A percentile compares a stretch with the other conserved stretches of the same genome.
phyloP scores from a whole-genome alignment of 2,329 filamentous ascomycete species.

The Beauveria pseudobassiana region DNA sequence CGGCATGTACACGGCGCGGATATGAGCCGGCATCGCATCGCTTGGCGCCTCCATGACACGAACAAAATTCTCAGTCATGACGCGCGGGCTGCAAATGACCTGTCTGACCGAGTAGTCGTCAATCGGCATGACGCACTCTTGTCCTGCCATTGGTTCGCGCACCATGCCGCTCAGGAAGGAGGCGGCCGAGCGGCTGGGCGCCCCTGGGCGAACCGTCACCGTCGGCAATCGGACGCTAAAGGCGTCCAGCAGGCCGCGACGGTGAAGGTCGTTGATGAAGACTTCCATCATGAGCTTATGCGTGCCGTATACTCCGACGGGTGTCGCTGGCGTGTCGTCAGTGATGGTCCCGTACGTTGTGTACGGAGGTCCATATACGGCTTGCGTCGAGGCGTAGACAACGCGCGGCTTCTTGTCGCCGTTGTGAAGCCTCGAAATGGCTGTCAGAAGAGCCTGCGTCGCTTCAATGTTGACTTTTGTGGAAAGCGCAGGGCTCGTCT shows the following conservation, averaged over 20 bases:
- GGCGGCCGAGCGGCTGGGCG: slow-evolving; percentile 52
- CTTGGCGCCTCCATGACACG: no score
- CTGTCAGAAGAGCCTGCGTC: slow-evolving; percentile 44
- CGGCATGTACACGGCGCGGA: neutral
- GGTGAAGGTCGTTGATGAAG: slow-evolving; percentile 27
- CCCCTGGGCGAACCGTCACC: slow-evolving; percentile 52
- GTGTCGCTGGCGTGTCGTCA: slow-evolving; percentile 39
- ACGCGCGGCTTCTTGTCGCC: slow-evolving; percentile 35
- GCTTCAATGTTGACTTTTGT: slow-evolving; percentile 47
- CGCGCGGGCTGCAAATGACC: neutral
- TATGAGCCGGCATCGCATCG: neutral
- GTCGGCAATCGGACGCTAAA: slow-evolving; percentile 52
- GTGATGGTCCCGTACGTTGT: slow-evolving; percentile 30
- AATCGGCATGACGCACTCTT: neutral
- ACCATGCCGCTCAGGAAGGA: slow-evolving; percentile 57
- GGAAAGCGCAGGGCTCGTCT: slow-evolving; percentile 44
- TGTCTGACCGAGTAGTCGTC: neutral
- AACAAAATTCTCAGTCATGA: neutral
- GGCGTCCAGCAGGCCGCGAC: slow-evolving; percentile 49
- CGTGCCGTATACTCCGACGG: slow-evolving; percentile 51
- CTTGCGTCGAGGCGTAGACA: slow-evolving; percentile 51
- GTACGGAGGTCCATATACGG: slow-evolving; percentile 48
- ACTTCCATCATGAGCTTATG: slow-evolving; percentile 54
- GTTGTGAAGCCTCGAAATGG: slow-evolving; percentile 34
- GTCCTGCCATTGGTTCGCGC: slow-evolving; percentile 32